Evolutionary conservation across 2,329 filamentous ascomycete genomes (phyloP), one percentile per base, ranked within the genome.

Genomic region (Fusarium sarcochroum): DNA sequence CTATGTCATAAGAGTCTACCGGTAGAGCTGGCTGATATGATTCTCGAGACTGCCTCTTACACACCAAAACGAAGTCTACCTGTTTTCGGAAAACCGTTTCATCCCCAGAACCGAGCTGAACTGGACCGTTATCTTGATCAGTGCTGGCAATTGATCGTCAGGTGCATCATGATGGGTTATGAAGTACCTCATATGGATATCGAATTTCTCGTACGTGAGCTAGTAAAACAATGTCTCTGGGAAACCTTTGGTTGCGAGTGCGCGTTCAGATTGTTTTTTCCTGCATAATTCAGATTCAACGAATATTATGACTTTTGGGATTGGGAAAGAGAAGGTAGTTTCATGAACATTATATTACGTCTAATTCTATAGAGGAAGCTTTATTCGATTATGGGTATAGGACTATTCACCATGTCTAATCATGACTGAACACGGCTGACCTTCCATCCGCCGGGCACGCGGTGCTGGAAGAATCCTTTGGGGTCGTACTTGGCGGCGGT

Each of bases 131-230:
- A 66, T n/a, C 49, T 66, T 3, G 46, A 63, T 1, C n/a, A 66
- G 11, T 66, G 63, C 13, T 66, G 63, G 63, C 23, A 63, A 11
- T 46, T 66, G 3, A 44, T 66, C 14, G 41, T 67, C 0, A 49
- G 56, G 23, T 66, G 63, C 23, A 9, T 38, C n/a, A 66, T 66
- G 63, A 3, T 66, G 1, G 54, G 63, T 0, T 3, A 6, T 9
- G 63, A 65, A n/a, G 4, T 66, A 10, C 35, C 23, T 2, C 2
- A 10, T 10, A 30, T 51, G 41, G 18, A 44, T 8, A 42, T 51
- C 6, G 49, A 48, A 11, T 7, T 4, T 5, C 11, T 21, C 2
- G 8, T 54, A 0, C 9, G 5, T 9, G 13, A 5, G 1, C 7
- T 27, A 18, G 37, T 50, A 2, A 50, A 44, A 27, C 1, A 6